Evolutionary conservation across 1,284 basidiomycete species (phyloP), one percentile per base, ranked within the genome.

Genomic region (Ustilago tritici): DNA sequence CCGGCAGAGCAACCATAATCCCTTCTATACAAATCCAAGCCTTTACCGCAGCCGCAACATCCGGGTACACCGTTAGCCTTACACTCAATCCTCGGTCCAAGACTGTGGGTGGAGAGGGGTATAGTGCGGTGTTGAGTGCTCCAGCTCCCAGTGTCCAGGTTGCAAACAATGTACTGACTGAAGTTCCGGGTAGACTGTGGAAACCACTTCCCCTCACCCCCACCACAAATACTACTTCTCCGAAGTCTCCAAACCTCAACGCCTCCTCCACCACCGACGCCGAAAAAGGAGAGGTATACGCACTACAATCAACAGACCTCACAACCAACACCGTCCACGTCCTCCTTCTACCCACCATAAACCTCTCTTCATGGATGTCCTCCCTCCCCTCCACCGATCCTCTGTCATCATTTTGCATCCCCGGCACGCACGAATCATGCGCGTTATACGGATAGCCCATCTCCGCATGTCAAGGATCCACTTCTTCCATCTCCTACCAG

Each of bases 401-500:
- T 3, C 19, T 83, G 10, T 76, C 78, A 0, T 54, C 70, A 2
- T 47, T 83, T 7, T 75, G 72, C 46, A 60, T 83, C 3, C 81
- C 81, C 0, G 81, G 80, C n/a, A 81, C 80, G 9, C 81, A 83
- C 73, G 76, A 83, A 49, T 61, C 67, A 4, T 67, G 77, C 15
- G 80, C 81, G 0, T 66, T 71, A 6, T 80, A 70, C 71, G 80
- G 81, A 43, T 83, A 71, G 74, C 80, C 81, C 32, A 66, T 83
- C 38, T 76, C 78, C 12, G 49, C 79, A 0, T 83, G 80, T 57
- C 81, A 83, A 43, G 54, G 58, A 2, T n/a, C 40, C 47, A 50
- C 50, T 4, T 58, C 70, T 7, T 61, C 63, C 28, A 67, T 79
- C 19, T 10, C 53, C 4, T 15, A 56, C 3, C 81, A 83, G 46